Evolutionary conservation across 192 early-diverging fungal species (phyloP).

Genomic region (Chytriomyces sp.): DNA sequence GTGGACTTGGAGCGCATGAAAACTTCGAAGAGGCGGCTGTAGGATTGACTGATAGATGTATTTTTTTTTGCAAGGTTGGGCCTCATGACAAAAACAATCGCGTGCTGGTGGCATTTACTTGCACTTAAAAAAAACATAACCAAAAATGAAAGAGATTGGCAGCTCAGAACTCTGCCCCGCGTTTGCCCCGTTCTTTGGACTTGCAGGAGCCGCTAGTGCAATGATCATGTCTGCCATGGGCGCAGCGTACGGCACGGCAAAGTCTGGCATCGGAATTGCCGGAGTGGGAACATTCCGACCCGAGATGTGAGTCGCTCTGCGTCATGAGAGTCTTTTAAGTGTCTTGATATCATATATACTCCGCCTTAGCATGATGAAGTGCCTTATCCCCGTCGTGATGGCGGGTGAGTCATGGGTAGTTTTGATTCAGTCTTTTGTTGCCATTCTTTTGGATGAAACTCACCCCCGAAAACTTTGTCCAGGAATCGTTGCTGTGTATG

Average conservation of each 20-base stretch:
- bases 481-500: constrained; percentile 98
- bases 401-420: constrained; percentile 29
- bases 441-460: not conserved
- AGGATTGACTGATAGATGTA: too few relatives aligned
- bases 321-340: too few relatives aligned
- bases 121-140: too few relatives aligned
- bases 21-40: too few relatives aligned
- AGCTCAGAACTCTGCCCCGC: constrained; percentile 68
- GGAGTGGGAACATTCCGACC: constrained; percentile 94
- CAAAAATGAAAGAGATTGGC: too few relatives aligned
- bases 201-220: constrained; percentile 87
- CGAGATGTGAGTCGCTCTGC: constrained; percentile 59
- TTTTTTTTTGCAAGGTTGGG: too few relatives aligned
- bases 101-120: too few relatives aligned
- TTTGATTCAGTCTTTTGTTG: not conserved
- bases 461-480: not conserved
- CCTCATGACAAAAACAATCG: too few relatives aligned
- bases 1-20: too few relatives aligned
- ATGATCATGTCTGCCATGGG: constrained; percentile 84
- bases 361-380: constrained; percentile 52
- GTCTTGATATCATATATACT: too few relatives aligned
- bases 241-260: constrained; percentile 97
- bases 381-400: constrained; percentile 96
- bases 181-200: constrained; percentile 95
- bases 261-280: constrained; percentile 95